Base-by-base conservation (phyloP, 306 rosid genomes). In the Echinosophora koreensis region DNA sequence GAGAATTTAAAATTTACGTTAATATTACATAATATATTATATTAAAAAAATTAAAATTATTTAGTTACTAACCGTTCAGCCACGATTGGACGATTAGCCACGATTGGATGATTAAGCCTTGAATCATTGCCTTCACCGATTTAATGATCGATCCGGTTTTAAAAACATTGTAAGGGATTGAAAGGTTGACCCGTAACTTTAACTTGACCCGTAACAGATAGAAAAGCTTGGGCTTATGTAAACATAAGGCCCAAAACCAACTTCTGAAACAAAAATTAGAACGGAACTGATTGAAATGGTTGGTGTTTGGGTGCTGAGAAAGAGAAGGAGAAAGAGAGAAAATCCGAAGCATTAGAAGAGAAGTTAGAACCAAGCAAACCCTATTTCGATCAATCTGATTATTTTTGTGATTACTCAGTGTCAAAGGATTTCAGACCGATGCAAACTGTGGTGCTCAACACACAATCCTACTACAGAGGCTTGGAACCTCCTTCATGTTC, bases 401-500 rank as follows among this genome's bases (percentile, higher is more conserved):
- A 8, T 3, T n/a, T n/a, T n/a, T 1, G 4, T 57, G 39, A 37
- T 37, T 37, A 37, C 6, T 37, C 7, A 37, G 18, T 75, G 59
- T 73, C 57, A 39, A 42, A 58, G 12, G 17, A 47, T 57, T 27
- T 63, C 44, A 8, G 67, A 14, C 61, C 62, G 81, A 90, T 94
- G 97, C 88, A 84, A 58, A 89, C 76, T 54, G 81, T 84, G 77
- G 84, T 81, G 75, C 82, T 87, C 69, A 92, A 89, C 74, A 68
- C 94, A 3, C 85, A 83, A 8, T 58, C 89, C 1, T 83, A 37
- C 73, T 73, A 78, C 81, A 34, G 78, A 82, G 44, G 65, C 66
- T 74, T 78, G 3, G 71, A 79, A 73, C 60, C 73, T 30, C 80
- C 87, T 58, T 82, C 89, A 4, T 81, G 59, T 76, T 83, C 85